Conservation (phyloP, 2,329 filamentous ascomycete species). For the Escovopsis sp. region DNA sequence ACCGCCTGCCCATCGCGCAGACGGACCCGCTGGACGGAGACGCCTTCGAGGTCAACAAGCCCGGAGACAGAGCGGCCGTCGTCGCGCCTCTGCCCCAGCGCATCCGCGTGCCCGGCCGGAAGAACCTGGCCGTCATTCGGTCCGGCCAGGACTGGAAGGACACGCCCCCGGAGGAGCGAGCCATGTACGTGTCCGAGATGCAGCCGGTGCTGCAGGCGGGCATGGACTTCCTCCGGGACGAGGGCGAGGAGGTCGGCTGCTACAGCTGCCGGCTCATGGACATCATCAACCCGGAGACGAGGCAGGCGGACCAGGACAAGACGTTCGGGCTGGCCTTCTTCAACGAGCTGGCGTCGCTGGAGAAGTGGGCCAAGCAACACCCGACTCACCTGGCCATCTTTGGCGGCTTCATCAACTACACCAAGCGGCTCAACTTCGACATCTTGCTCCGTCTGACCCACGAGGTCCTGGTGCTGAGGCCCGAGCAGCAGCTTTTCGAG, state of each 20-base stretch:
- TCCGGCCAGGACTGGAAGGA: slow-evolving; percentile 31
- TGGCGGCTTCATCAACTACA: slow-evolving; percentile 24
- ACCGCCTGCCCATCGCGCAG: slow-evolving; percentile 25
- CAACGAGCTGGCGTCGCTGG: slow-evolving; percentile 23
- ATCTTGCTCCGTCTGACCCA: slow-evolving; percentile 22
- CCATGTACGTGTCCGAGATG: slow-evolving; percentile 29
- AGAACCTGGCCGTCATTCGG: slow-evolving; percentile 28
- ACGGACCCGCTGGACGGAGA: slow-evolving; percentile 19
- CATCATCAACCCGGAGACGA: slow-evolving; percentile 16
- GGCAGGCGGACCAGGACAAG: slow-evolving; percentile 14
- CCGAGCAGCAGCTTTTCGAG: slow-evolving; percentile 26
- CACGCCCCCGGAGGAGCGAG: slow-evolving; percentile 24
- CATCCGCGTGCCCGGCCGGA: slow-evolving; percentile 19
- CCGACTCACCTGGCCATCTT: slow-evolving; percentile 27
- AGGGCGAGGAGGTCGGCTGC: slow-evolving; percentile 28
- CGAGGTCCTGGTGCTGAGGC: slow-evolving; percentile 24
- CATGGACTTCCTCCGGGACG: slow-evolving; percentile 29
- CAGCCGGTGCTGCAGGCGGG: slow-evolving; percentile 27
- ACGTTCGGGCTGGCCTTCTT: slow-evolving; percentile 29
- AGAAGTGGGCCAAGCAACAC: slow-evolving; percentile 25
- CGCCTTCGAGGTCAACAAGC: neutral
- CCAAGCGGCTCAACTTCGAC: slow-evolving; percentile 21
- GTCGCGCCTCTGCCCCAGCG: slow-evolving; percentile 3
- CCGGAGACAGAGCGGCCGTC: neutral
- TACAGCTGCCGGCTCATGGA: slow-evolving; percentile 29